Conservation (phyloP, 176 grass and related monocot species). For the Saccharum officinarum region DNA sequence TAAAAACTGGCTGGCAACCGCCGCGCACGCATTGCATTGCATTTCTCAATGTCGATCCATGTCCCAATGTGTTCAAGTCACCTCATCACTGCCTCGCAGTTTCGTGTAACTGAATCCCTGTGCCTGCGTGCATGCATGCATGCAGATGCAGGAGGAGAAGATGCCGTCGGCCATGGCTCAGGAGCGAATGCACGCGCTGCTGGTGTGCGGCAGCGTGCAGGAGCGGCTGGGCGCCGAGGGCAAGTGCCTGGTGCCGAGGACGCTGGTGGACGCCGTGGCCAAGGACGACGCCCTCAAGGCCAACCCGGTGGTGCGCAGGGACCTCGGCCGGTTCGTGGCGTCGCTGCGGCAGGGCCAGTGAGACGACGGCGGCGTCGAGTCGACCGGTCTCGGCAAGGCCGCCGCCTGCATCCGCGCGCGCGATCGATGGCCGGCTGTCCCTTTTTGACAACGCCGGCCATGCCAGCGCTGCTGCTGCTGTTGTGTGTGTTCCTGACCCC, state of each 20-base stretch:
- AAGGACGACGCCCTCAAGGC: constrained; percentile 47
- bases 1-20: background rate
- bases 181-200: constrained; percentile 48
- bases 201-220: constrained; percentile 44
- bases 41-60: background rate
- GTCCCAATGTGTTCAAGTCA: background rate
- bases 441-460: constrained; percentile 24
- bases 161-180: constrained; percentile 8
- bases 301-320: constrained; percentile 44
- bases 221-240: constrained; percentile 54
- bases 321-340: constrained; percentile 50
- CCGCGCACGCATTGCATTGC: background rate
- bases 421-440: background rate
- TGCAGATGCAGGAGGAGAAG: constrained; percentile 24
- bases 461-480: background rate
- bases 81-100: background rate
- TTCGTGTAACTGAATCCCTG: background rate
- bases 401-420: constrained; percentile 20
- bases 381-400: constrained; percentile 24
- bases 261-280: constrained; percentile 38
- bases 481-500: constrained; percentile 29
- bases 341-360: constrained; percentile 19
- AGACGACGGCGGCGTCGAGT: background rate
- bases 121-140: background rate
- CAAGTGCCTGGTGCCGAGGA: constrained; percentile 62